These are phyloP conservation scores for Penicillium roqueforti DNA, from an alignment of 495 filamentous ascomycete genomes.

Conservation along the genomic window DNA sequence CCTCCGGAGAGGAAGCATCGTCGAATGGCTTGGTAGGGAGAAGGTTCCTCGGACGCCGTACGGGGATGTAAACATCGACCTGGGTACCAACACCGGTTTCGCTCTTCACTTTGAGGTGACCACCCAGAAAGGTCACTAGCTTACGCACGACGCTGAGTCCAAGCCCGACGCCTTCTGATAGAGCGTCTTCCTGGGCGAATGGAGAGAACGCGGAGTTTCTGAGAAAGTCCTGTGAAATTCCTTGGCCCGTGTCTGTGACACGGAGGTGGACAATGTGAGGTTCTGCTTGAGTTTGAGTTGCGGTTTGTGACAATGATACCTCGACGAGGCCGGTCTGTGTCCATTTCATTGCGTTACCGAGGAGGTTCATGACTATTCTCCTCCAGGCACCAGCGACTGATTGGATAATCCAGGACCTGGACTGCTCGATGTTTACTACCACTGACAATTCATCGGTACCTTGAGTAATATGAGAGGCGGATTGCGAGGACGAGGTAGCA, in stretches of 20 bases:
- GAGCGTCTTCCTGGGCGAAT: conserved; percentile 66
- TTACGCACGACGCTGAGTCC: conserved; percentile 67
- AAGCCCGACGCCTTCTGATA: conserved; percentile 64
- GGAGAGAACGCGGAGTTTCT: conserved; percentile 62
- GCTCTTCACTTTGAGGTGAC: conserved; percentile 57
- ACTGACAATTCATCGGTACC: conserved; percentile 35
- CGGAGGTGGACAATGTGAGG: conserved; percentile 36
- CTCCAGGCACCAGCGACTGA: conserved; percentile 60
- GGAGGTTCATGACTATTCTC: conserved; percentile 66
- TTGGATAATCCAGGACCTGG: conserved; percentile 49
- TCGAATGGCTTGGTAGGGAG: background rate
- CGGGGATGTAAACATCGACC: conserved; percentile 49
- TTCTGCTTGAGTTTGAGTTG: conserved; percentile 7
- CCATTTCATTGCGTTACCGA: conserved; percentile 72
- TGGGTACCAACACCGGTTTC: conserved; percentile 54
- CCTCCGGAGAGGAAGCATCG: too few relatives aligned
- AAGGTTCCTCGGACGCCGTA: conserved; percentile 19
- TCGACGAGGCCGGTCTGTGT: conserved; percentile 56
- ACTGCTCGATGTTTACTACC: conserved; percentile 53
- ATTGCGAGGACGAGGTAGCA: background rate
- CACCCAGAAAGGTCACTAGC: conserved; percentile 56
- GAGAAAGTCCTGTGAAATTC: conserved; percentile 67
- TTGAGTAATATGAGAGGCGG: background rate
- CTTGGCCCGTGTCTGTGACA: conserved; percentile 62
- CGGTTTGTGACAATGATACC: conserved; percentile 39